phyloP scores from a whole-genome alignment of 805 yeast species.

The Pichia manshurica region DNA sequence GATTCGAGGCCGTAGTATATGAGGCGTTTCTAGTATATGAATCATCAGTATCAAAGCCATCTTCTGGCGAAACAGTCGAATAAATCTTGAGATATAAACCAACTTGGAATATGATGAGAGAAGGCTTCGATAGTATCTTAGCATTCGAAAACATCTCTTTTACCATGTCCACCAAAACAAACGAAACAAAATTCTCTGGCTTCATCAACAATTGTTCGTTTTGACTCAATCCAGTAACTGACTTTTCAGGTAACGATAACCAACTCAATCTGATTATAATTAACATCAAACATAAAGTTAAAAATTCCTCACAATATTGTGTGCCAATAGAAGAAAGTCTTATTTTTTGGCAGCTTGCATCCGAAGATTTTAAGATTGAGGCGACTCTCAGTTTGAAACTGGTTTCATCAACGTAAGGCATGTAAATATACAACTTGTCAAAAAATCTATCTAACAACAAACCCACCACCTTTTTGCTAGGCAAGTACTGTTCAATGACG shows the following conservation, averaged over 20 bases:
- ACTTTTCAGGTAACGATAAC: slow-evolving; percentile 44
- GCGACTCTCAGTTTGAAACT: slow-evolving; percentile 39
- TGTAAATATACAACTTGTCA: slow-evolving; percentile 51
- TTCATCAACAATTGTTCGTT: slow-evolving; percentile 31
- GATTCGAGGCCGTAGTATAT: slow-evolving; percentile 17
- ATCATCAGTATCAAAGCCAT: slow-evolving; percentile 40
- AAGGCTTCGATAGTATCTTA: slow-evolving; percentile 39
- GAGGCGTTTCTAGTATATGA: slow-evolving; percentile 31
- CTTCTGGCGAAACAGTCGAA: slow-evolving; percentile 53
- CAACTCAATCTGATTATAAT: slow-evolving; percentile 50
- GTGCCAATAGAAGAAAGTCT: slow-evolving; percentile 28
- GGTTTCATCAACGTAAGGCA: slow-evolving; percentile 62
- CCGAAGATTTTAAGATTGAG: slow-evolving; percentile 40
- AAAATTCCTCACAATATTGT: slow-evolving; percentile 39
- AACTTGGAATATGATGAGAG: slow-evolving; percentile 51
- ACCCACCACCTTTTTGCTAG: slow-evolving; percentile 52
- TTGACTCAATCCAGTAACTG: slow-evolving; percentile 26
- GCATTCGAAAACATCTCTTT: slow-evolving; percentile 40
- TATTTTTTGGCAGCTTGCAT: slow-evolving; percentile 29
- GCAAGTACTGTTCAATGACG: slow-evolving; percentile 43
- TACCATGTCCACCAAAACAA: slow-evolving; percentile 40
- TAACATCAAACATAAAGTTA: slow-evolving; percentile 46
- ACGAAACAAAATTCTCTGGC: slow-evolving; percentile 37
- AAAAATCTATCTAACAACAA: slow-evolving; percentile 54
- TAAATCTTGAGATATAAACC: slow-evolving; percentile 53